Evolutionary conservation across 2,329 filamentous ascomycete species (phyloP).

Genomic region (Cladorrhinum sp.): DNA sequence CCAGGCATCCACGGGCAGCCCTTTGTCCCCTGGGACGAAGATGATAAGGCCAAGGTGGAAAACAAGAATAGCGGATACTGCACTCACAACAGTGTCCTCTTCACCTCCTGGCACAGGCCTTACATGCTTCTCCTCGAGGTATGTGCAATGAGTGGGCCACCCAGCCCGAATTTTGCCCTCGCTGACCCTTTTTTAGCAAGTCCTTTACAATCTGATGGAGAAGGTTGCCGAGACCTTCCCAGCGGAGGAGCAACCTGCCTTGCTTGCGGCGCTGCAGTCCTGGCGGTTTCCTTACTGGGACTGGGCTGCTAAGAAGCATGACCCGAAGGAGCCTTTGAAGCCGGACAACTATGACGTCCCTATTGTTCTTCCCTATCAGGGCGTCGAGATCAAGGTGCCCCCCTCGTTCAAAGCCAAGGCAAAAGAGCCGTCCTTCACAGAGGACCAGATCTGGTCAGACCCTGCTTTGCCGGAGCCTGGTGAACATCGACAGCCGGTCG

Average conservation of each 20-base stretch:
- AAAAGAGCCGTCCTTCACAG: background rate
- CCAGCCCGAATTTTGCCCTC: too few relatives aligned
- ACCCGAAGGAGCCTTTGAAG: background rate
- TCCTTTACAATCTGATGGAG: constrained; percentile 27
- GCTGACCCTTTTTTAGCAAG: constrained; percentile 23
- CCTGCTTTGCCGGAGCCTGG: background rate
- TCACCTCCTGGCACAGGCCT: constrained; percentile 54
- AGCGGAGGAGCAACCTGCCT: constrained; percentile 8
- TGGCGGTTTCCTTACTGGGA: constrained; percentile 5
- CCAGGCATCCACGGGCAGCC: constrained; percentile 60
- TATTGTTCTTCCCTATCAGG: background rate
- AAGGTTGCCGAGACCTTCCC: constrained; percentile 27
- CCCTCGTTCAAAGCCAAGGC: background rate
- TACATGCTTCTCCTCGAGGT: constrained; percentile 14
- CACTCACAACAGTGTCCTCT: constrained; percentile 54
- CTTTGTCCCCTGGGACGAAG: constrained; percentile 52
- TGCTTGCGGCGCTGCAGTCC: background rate
- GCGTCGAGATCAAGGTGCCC: background rate
- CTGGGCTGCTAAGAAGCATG: constrained; percentile 22
- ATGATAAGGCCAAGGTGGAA: constrained; percentile 32
- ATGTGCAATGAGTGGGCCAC: too few relatives aligned
- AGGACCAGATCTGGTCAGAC: background rate
- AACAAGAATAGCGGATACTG: constrained; percentile 21
- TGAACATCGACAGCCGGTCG: background rate
- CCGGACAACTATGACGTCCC: constrained; percentile 4